phyloP scores from a whole-genome alignment of 345 rosid species.

The Eucalyptus virginea region DNA sequence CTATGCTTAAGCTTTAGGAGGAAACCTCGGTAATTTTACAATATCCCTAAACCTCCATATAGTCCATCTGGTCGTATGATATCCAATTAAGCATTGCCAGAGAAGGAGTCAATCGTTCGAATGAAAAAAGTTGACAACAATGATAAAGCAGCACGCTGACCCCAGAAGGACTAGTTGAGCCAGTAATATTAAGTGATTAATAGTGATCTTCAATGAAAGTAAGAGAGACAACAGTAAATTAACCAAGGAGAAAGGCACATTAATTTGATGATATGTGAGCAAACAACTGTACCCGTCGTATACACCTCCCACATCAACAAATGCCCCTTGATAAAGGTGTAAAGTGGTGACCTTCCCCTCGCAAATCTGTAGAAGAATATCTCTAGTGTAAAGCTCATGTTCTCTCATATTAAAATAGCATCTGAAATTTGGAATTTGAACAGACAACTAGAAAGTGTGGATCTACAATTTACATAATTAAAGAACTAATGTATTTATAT shows the following conservation, averaged over 20 bases:
- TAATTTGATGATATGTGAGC: neutral
- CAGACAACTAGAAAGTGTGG: neutral
- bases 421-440: neutral
- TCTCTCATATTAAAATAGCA: neutral
- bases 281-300: slow-evolving; percentile 61
- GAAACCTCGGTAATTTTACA: neutral
- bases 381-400: neutral
- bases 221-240: neutral
- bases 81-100: neutral
- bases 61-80: neutral
- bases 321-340: slow-evolving; percentile 92
- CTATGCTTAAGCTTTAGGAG: neutral
- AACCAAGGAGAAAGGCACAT: neutral
- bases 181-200: neutral
- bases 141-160: neutral
- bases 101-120: neutral
- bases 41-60: neutral
- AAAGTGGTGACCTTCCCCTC: slow-evolving; percentile 72
- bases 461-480: neutral
- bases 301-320: slow-evolving; percentile 95
- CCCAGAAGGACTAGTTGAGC: neutral
- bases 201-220: too few relatives aligned
- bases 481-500: neutral
- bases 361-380: slow-evolving; percentile 55
- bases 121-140: neutral